These are phyloP conservation scores for Paecilomyces formosus DNA, from an alignment of 2,329 filamentous ascomycete genomes.

Conservation along the genomic window DNA sequence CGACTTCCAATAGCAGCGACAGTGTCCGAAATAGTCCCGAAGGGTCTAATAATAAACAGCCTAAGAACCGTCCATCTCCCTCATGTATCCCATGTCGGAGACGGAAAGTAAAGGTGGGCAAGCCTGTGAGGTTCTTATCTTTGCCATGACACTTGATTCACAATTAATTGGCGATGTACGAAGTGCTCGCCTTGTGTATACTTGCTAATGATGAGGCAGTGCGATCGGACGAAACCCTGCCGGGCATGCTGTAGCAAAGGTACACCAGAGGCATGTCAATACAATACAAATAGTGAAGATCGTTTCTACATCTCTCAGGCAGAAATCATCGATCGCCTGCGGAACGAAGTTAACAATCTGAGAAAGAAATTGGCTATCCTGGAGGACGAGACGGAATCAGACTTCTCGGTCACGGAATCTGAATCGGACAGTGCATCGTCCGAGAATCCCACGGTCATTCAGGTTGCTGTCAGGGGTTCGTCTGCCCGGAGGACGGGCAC, in stretches of 20 bases:
- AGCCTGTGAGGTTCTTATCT: too few species aligned
- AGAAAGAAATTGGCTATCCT: slow-evolving; percentile 13
- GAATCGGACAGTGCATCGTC: not conserved
- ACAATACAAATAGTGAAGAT: slow-evolving; percentile 21
- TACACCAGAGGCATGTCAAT: slow-evolving; percentile 23
- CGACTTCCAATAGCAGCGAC: not conserved
- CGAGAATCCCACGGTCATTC: not conserved
- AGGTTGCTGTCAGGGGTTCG: not conserved
- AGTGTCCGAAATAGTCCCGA: not conserved
- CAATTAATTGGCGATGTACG: too few species aligned
- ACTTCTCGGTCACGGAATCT: not conserved
- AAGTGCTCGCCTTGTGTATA: not conserved
- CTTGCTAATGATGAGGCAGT: slow-evolving; percentile 9
- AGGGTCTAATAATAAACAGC: not conserved
- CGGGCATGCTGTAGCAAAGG: slow-evolving; percentile 22
- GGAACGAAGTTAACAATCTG: slow-evolving; percentile 12
- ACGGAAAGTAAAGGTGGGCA: slow-evolving; percentile 25
- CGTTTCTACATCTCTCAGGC: slow-evolving; percentile 23
- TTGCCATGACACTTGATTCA: too few species aligned
- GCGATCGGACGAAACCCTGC: slow-evolving; percentile 23
- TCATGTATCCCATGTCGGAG: slow-evolving; percentile 23
- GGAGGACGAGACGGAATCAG: slow-evolving; percentile 6
- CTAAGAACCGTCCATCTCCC: slow-evolving; percentile 20
- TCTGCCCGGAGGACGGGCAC: not conserved
- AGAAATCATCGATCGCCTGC: slow-evolving; percentile 18